Conservation (phyloP, 225 moss, liverwort and hornwort species). For the Polytrichum formosum region DNA sequence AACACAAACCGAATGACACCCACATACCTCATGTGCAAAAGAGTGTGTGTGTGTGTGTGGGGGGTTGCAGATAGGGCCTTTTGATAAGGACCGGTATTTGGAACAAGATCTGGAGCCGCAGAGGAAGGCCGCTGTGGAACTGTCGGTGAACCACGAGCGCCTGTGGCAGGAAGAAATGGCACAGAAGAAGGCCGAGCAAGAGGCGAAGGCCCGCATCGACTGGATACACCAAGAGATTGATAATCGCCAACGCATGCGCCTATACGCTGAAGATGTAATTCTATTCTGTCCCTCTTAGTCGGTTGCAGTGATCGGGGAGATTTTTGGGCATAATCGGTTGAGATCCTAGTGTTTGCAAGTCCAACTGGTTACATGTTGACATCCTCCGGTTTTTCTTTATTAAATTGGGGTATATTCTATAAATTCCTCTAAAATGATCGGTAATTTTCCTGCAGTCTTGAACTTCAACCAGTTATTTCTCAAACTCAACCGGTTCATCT, state of each 20-base stretch:
- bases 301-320: too few relatives aligned
- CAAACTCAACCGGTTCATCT: too few relatives aligned
- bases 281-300: background rate
- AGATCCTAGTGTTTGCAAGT: too few relatives aligned
- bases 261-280: slow-evolving; percentile 37
- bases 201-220: slow-evolving; percentile 42
- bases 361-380: too few relatives aligned
- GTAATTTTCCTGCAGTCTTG: too few relatives aligned
- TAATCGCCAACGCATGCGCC: slow-evolving; percentile 40
- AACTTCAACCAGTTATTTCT: too few relatives aligned
- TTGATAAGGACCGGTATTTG: slow-evolving; percentile 45
- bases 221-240: slow-evolving; percentile 48
- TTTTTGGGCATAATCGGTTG: too few relatives aligned
- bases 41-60: background rate
- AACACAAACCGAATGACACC: background rate
- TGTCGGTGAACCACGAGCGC: slow-evolving; percentile 43
- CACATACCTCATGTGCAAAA: too few relatives aligned
- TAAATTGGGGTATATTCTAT: too few relatives aligned
- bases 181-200: slow-evolving; percentile 37
- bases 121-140: slow-evolving; percentile 34
- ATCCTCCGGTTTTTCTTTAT: too few relatives aligned
- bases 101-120: slow-evolving; percentile 55
- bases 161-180: slow-evolving; percentile 45
- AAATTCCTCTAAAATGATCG: too few relatives aligned
- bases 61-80: slow-evolving; percentile 45